These are phyloP conservation scores for Sporothrix phasma DNA, from an alignment of 2,329 filamentous ascomycete species.

Conservation along the genomic window DNA sequence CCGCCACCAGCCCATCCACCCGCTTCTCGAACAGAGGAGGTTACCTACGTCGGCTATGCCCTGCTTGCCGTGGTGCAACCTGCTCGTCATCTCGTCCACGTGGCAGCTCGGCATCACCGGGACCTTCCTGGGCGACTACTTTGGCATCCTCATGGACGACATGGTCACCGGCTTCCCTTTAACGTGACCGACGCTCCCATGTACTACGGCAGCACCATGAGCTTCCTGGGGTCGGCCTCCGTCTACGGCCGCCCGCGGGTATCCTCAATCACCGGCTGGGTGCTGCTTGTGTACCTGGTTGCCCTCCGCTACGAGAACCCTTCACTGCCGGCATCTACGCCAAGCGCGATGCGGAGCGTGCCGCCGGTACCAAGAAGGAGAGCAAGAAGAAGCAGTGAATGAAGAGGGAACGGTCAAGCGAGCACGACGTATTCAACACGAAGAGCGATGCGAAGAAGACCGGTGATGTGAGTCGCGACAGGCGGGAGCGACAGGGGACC, in stretches of 20 bases:
- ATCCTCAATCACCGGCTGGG: conserved; percentile 64
- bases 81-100: conserved; percentile 80
- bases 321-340: conserved; percentile 91
- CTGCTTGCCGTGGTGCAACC: conserved; percentile 69
- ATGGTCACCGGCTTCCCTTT: conserved; percentile 93
- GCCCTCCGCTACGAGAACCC: conserved; percentile 80
- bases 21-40: conserved; percentile 53
- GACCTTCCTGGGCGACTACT: conserved; percentile 96
- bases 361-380: conserved; percentile 28
- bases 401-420: neutral
- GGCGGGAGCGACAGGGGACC: neutral
- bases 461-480: neutral
- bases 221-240: conserved; percentile 79
- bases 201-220: conserved; percentile 91
- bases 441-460: neutral
- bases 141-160: conserved; percentile 92
- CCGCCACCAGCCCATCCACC: conserved; percentile 62
- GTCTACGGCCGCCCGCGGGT: conserved; percentile 82
- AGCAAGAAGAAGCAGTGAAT: conserved; percentile 44
- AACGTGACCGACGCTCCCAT: conserved; percentile 84
- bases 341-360: conserved; percentile 59
- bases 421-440: conserved; percentile 12
- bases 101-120: conserved; percentile 88
- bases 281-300: conserved; percentile 67
- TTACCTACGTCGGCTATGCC: conserved; percentile 55